Evolutionary conservation across 1,139 yeast species (phyloP), one percentile per base, ranked within the genome.

Genomic region (Lodderomyces parapsilosis): DNA sequence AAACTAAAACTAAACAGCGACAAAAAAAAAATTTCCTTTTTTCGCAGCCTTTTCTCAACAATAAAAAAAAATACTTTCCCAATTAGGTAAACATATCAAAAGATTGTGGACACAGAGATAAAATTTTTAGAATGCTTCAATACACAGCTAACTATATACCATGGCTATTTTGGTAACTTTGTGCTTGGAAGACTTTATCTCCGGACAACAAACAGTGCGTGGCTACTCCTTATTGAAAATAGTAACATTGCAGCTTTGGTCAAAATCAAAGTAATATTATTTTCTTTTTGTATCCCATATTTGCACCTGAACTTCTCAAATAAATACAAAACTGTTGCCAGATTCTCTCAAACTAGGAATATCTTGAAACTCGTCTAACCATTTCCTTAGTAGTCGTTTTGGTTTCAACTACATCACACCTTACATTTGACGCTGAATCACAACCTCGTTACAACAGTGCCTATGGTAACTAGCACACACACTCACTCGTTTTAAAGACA

Each of bases 21-120:
- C 8, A 25, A 28, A 37, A 37, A 33, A 39, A 31, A 39, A 39
- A 42, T 42, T 42, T 39, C 45, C 45, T 36, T 38, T 41, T 42
- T 42, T 42, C 45, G 45, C 45, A 42, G 45, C 45, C 35, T 14
- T 22, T 30, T 14, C 19, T 14, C 34, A 31, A 38, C 27, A 18
- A 38, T 27, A 2, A 19, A 38, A 25, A 28, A 6, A 15, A 30
- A 15, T 6, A 30, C 33, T 30, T 30, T 30, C 33, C 33, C 33
- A 5, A 30, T 30, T 30, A 30, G 33, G 33, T 15, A 30, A 30
- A 4, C 33, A 15, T 30, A 30, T 30, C 32, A 14, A 28, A 30
- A 15, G 8, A 20, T 20, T 20, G 8, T 17, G 7, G 17, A 25
- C 23, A 27, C 17, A n/a, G 6, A 15, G 17, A n/a, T 33, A 4